A percentile compares a stretch with the other conserved stretches of the same genome.
phyloP scores from a whole-genome alignment of 176 grass and related monocot species.

The Carex parvula region DNA sequence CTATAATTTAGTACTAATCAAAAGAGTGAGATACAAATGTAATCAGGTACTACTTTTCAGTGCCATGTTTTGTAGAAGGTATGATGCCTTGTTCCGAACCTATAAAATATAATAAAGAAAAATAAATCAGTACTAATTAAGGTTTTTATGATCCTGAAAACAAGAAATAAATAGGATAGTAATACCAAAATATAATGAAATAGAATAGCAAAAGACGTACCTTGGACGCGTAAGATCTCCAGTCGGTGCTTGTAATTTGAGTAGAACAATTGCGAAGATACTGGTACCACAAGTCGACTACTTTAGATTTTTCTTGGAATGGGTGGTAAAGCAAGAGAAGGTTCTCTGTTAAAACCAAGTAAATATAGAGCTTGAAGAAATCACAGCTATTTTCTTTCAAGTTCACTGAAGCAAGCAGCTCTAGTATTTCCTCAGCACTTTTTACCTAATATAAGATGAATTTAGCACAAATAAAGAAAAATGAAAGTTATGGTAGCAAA shows the following conservation, averaged over 20 bases:
- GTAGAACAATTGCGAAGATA: conserved; percentile 66
- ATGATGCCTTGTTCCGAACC: conserved; percentile 85
- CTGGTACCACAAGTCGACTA: conserved; percentile 53
- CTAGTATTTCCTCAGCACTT: conserved; percentile 49
- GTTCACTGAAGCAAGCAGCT: conserved; percentile 48
- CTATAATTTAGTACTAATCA: neutral
- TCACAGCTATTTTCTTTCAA: conserved; percentile 69
- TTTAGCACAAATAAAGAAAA: conserved; percentile 15
- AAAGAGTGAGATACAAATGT: neutral
- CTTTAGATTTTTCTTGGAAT: conserved; percentile 38
- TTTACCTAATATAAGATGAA: conserved; percentile 39
- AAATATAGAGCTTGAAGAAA: conserved; percentile 55
- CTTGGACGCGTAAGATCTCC: conserved; percentile 82
- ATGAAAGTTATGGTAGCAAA: neutral
- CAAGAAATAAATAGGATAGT: neutral
- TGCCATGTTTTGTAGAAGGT: conserved; percentile 60
- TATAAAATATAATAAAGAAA: conserved; percentile 17
- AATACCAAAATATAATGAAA: conserved; percentile 1
- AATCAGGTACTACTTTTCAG: conserved; percentile 32
- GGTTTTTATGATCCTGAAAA: neutral
- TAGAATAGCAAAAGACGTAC: conserved; percentile 22
- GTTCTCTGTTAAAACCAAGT: conserved; percentile 70
- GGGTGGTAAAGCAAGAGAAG: conserved; percentile 50
- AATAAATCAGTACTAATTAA: neutral
- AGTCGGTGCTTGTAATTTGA: conserved; percentile 68